Base-by-base conservation (phyloP, 352 stramenopile species). In the Phytophthora kernoviae region DNA sequence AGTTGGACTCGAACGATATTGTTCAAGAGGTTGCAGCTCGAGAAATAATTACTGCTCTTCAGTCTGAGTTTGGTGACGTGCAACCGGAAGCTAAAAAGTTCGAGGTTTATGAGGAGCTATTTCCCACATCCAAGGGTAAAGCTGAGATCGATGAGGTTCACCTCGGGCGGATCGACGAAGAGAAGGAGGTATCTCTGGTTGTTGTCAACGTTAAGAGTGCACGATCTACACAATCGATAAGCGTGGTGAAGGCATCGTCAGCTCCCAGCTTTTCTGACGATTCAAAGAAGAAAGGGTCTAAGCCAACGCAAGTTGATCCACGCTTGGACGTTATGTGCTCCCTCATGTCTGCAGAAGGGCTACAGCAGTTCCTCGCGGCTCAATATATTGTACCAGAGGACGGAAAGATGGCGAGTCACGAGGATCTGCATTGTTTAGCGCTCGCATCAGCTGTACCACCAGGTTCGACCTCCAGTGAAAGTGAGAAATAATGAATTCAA, bases 261-360 rank as follows among this genome's bases (percentile, higher is more conserved):
- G 32, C 63, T 21, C 51, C 32, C 5, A 53, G 40, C 3, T 50
- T 43, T 18, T 65, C 54, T 26, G n/a, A 15, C 20, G 41, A 42
- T 5, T 47, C 58, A 21, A 75, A 56, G 33, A 63, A 62, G 21
- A 66, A 57, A 18, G 18, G 34, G 15, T 58, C 47, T 1, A 70
- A 68, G 18, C 37, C 44, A 32, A 22, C 45, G 4, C 54, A 57
- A 34, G 62, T 67, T 43, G 65, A 74, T 57, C 56, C 72, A 33
- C 73, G 84, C 21, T 60, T 95, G 34, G 81, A 95, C 68, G 86
- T 88, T 20, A 63, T 95, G 48, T 93, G 86, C 60, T 95, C 86
- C 11, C 56, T 95, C 4, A 59, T 95, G 55, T 95, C 86, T 2
- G 75, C 73, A 2, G 62, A 84, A 11, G 84, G 80, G 0, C 51